Base-by-base conservation (phyloP, 495 filamentous ascomycete species). In the Penicillium silybi region DNA sequence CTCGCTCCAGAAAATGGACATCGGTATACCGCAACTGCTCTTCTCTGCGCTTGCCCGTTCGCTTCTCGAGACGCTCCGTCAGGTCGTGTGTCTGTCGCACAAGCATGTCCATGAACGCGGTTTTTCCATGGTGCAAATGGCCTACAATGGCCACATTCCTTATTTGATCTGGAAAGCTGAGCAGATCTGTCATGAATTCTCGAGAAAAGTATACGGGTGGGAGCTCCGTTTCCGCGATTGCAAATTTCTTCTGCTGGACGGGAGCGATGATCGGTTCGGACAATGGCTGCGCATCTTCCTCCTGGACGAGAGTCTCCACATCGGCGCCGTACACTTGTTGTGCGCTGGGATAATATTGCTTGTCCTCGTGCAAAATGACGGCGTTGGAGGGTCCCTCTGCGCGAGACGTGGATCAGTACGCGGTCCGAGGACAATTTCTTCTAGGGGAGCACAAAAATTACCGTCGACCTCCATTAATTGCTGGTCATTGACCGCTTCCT, bases 341-440 rank as follows among this genome's bases (percentile, higher is more conserved):
- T 25, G 93, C 95, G 22, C 90, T 96, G 16, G 93, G 95, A 63
- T 98, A 98, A 65, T 98, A 98, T 73, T 97, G 93, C 69, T 98
- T 97, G 73, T 98, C 95, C 75, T 98, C 93, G 66, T 98, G 95
- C 26, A 98, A 80, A 44, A 98, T 79, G 27, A 98, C 92, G 39
- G 92, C 92, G 69, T 97, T 98, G 6, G 92, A 97, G 17, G 93
- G 89, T n/a, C 89, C 92, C 43, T 95, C 89, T 70, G 85, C 77
- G 75, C 45, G 32, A 38, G 44, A 46, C 46, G 45, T 19, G 20
- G 34, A 26, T 60, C 52, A 48, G 65, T 54, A 59, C 17, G 34
- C 32, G 6, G 18, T 37, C 13, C n/a, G 16, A 9, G 29, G 18
- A 11, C 6, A 32, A 13, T 32, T 32, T 37, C 40, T 19, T 11